phyloP scores from a whole-genome alignment of 2,329 filamentous ascomycete genomes.

The Plenodomus tracheiphilus region DNA sequence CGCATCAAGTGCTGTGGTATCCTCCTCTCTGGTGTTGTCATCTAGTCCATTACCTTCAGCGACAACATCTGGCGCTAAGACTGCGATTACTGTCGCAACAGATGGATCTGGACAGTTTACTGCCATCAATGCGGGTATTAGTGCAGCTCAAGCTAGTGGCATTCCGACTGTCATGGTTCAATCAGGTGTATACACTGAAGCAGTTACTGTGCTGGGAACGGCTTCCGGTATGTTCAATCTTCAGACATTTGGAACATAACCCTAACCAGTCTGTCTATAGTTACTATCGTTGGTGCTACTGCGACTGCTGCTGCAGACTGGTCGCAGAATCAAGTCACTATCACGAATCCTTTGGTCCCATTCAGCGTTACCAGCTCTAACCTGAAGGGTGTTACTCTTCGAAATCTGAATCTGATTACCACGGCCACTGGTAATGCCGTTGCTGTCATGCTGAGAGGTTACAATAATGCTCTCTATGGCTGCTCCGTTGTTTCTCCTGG shows the following conservation, averaged over 20 bases:
- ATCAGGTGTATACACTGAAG: conserved; percentile 52
- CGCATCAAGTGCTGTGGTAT: neutral
- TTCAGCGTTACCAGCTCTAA: conserved; percentile 39
- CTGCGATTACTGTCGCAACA: conserved; percentile 49
- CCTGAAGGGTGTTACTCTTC: conserved; percentile 42
- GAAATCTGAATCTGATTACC: conserved; percentile 48
- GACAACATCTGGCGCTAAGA: conserved; percentile 5
- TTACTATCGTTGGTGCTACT: conserved; percentile 47
- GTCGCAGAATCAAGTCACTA: conserved; percentile 45
- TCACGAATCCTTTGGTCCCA: conserved; percentile 29
- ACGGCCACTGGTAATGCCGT: conserved; percentile 25
- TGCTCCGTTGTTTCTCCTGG: conserved; percentile 50
- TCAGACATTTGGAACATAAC: too few species aligned
- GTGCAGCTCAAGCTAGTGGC: conserved; percentile 48
- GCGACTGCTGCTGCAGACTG: conserved; percentile 34
- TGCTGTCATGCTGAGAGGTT: conserved; percentile 40
- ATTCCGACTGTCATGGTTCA: conserved; percentile 51
- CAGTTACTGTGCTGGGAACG: conserved; percentile 46
- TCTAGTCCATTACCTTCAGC: conserved; percentile 1
- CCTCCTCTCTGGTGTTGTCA: too few species aligned
- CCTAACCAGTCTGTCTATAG: too few species aligned
- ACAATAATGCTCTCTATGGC: conserved; percentile 50
- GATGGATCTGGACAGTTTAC: conserved; percentile 52
- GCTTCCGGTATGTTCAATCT: conserved; percentile 24
- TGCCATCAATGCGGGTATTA: conserved; percentile 50